These are phyloP conservation scores for Phialemoniopsis sp. DNA, from an alignment of 2,329 filamentous ascomycete genomes.

Conservation along the genomic window DNA sequence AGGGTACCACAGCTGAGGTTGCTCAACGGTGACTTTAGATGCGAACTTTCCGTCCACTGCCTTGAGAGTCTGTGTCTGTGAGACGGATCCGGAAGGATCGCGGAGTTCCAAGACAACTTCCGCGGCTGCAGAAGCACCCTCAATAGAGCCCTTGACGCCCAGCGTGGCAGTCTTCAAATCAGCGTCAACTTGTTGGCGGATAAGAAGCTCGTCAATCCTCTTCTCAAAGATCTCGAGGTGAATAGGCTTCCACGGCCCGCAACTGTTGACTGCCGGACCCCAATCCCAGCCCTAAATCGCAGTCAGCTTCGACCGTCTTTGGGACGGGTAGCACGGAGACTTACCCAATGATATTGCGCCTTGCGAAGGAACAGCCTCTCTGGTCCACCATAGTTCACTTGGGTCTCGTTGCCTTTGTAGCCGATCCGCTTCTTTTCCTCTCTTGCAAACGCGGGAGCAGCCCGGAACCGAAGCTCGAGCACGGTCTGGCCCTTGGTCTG, in stretches of 20 bases:
- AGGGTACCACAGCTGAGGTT: constrained; percentile 1
- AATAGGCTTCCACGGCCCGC: constrained; percentile 64
- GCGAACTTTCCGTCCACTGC: not conserved
- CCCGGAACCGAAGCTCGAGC: no score
- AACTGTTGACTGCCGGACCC: constrained; percentile 57
- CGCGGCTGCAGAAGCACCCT: not conserved
- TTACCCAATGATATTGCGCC: constrained; percentile 52
- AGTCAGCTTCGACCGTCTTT: no score
- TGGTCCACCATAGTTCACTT: no score
- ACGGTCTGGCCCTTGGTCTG: not conserved
- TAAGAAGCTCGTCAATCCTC: constrained; percentile 34
- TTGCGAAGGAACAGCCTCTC: no score
- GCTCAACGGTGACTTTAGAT: not conserved
- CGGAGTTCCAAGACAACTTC: not conserved
- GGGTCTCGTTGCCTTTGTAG: no score
- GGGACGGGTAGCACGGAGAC: no score
- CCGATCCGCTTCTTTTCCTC: no score
- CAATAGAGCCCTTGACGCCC: not conserved
- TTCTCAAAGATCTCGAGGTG: constrained; percentile 59
- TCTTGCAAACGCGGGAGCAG: no score
- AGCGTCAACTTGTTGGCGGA: not conserved
- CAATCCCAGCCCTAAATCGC: constrained; percentile 24
- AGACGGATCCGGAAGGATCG: not conserved
- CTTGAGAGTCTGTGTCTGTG: not conserved
- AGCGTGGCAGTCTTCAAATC: not conserved